phyloP scores from a whole-genome alignment of 768 basidiomycete genomes.

The Russula ochroleuca region DNA sequence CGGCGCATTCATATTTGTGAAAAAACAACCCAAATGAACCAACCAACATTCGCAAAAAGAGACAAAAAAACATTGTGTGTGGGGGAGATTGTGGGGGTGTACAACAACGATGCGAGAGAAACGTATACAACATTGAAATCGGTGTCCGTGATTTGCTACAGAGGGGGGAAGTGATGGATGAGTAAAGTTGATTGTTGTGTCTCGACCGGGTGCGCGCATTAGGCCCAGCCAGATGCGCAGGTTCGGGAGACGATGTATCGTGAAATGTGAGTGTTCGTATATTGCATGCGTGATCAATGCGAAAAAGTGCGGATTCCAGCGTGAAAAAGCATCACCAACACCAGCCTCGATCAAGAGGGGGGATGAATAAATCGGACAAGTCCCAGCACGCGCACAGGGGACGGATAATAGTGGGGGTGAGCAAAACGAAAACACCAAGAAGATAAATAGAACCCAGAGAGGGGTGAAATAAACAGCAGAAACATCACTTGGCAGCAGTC shows the following conservation, averaged over 20 bases:
- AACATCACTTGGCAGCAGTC: slow-evolving; percentile 10
- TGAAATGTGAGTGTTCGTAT: background rate
- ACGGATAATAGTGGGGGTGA: background rate
- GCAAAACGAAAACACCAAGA: background rate
- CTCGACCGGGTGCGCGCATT: slow-evolving; percentile 19
- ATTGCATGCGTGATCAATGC: background rate
- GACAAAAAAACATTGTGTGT: background rate
- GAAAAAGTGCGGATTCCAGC: slow-evolving; percentile 7
- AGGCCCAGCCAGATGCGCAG: background rate
- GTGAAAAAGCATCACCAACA: slow-evolving; percentile 3
- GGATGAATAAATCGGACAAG: background rate
- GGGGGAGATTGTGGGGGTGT: background rate
- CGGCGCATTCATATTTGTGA: background rate
- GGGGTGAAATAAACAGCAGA: background rate
- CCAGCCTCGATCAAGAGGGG: slow-evolving; percentile 10
- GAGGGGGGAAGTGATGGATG: background rate
- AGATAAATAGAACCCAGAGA: background rate
- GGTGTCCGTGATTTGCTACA: slow-evolving; percentile 13
- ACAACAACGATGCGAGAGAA: background rate
- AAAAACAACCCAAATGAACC: background rate
- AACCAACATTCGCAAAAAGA: background rate
- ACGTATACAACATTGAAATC: background rate
- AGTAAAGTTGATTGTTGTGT: background rate
- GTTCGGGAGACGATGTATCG: slow-evolving; percentile 8
- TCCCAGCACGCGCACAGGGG: slow-evolving; percentile 16